These are phyloP conservation scores for Phytophthora ramorum DNA, from an alignment of 352 stramenopile species.

Conservation along the genomic window DNA sequence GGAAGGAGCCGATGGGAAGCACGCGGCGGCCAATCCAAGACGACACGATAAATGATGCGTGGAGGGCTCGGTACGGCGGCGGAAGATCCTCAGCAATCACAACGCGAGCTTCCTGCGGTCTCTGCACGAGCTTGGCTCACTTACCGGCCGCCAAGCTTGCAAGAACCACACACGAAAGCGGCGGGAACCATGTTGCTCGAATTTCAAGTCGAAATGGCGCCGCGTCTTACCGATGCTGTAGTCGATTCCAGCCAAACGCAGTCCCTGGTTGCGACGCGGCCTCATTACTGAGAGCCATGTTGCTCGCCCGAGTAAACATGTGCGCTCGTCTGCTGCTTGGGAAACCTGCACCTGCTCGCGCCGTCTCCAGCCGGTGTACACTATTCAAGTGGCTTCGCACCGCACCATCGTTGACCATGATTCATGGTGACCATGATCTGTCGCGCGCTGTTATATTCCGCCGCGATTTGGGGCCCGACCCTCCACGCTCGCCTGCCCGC, in stretches of 20 bases:
- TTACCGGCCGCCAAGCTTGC: not conserved
- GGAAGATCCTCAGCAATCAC: constrained; percentile 40
- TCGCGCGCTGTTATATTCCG: not conserved
- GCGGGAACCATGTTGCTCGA: not conserved
- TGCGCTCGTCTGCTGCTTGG: constrained; percentile 21
- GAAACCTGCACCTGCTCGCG: not conserved
- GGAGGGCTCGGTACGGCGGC: constrained; percentile 28
- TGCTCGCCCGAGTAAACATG: constrained; percentile 28
- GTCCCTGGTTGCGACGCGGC: not conserved
- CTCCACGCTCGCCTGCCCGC: not conserved
- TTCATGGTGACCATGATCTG: no score
- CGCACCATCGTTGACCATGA: no score
- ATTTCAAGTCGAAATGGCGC: no score
- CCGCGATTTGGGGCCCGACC: constrained; percentile 11
- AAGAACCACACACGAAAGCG: not conserved
- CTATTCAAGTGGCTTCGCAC: constrained; percentile 21
- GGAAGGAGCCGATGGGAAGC: constrained; percentile 30
- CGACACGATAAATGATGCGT: constrained; percentile 25
- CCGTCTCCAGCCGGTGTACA: constrained; percentile 24
- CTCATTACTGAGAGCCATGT: constrained; percentile 34
- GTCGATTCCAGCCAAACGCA: no score
- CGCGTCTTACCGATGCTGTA: no score
- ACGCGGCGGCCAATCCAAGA: constrained; percentile 9
- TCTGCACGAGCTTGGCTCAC: not conserved
- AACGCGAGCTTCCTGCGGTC: not conserved